Evolutionary conservation across 768 basidiomycete genomes (phyloP).

Genomic region (Harrya chromipes): DNA sequence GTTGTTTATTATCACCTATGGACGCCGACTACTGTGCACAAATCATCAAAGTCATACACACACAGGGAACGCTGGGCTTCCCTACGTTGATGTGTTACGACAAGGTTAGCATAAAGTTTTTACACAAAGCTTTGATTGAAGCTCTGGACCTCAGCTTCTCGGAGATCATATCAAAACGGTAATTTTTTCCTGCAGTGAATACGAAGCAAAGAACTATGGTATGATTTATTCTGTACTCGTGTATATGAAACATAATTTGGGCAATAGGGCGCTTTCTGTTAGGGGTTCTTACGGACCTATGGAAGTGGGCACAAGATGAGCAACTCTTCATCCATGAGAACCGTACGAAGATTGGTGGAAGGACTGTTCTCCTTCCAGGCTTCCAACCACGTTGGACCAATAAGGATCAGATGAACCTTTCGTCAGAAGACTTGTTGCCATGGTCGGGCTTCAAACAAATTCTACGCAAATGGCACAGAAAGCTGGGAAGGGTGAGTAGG

Average conservation of each 20-base stretch:
- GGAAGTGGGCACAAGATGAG: slow-evolving; percentile 79
- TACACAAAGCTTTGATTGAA: background rate
- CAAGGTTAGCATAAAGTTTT: slow-evolving; percentile 45
- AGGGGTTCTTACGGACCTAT: slow-evolving; percentile 73
- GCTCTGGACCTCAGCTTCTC: slow-evolving; percentile 56
- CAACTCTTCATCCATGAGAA: slow-evolving; percentile 69
- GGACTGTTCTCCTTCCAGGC: slow-evolving; percentile 61
- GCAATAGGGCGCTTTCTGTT: slow-evolving; percentile 78
- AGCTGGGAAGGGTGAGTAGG: slow-evolving; percentile 59
- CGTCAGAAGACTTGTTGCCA: slow-evolving; percentile 53
- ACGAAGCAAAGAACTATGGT: slow-evolving; percentile 96
- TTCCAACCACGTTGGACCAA: slow-evolving; percentile 54
- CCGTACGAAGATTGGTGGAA: slow-evolving; percentile 60
- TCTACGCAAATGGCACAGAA: slow-evolving; percentile 81
- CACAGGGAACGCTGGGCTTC: slow-evolving; percentile 86
- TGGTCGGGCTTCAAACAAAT: slow-evolving; percentile 72
- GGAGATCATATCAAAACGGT: slow-evolving; percentile 81
- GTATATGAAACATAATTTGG: background rate
- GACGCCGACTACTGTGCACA: slow-evolving; percentile 94
- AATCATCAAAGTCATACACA: slow-evolving; percentile 85
- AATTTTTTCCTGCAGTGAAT: slow-evolving; percentile 92
- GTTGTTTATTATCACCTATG: slow-evolving; percentile 91
- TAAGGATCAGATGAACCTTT: slow-evolving; percentile 39
- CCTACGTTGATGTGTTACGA: slow-evolving; percentile 84
- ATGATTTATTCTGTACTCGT: slow-evolving; percentile 11